Percentiles rank a stretch among this genome's conserved stretches.
Evolutionary conservation across 192 early-diverging fungal species (phyloP).

Genomic region (Coemansia sp.): DNA sequence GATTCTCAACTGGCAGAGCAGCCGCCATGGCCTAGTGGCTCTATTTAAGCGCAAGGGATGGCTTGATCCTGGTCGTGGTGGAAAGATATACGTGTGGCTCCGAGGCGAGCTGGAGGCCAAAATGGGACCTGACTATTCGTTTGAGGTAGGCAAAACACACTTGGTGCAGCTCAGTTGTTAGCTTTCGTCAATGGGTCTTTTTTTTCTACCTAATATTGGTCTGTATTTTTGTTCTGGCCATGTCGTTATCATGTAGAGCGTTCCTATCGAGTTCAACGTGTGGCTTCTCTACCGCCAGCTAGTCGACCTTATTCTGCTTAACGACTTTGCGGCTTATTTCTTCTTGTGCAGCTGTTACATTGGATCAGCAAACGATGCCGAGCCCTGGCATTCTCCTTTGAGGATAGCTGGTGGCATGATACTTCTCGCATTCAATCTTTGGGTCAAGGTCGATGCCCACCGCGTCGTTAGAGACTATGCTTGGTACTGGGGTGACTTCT

Average conservation of each 20-base stretch:
- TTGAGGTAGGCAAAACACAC: constrained; percentile 53
- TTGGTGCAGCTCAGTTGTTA: neutral
- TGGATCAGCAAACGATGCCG: constrained; percentile 62
- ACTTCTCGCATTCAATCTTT: constrained; percentile 87
- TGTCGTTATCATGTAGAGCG: constrained; percentile 27
- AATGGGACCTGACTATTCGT: constrained; percentile 79
- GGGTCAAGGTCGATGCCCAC: constrained; percentile 95
- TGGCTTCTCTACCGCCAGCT: constrained; percentile 95
- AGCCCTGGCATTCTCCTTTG: constrained; percentile 63
- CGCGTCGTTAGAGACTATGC: constrained; percentile 96
- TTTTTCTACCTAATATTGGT: neutral
- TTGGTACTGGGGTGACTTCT: constrained; percentile 99
- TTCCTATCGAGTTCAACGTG: constrained; percentile 92
- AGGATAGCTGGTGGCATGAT: constrained; percentile 77
- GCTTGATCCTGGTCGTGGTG: constrained; percentile 61
- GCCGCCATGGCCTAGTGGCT: constrained; percentile 67
- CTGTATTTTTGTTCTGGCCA: neutral
- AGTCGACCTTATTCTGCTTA: constrained; percentile 89
- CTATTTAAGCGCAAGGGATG: constrained; percentile 70
- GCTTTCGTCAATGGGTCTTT: neutral
- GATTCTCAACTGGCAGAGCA: constrained; percentile 79
- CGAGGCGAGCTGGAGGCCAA: constrained; percentile 70
- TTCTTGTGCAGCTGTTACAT: constrained; percentile 77
- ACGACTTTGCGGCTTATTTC: constrained; percentile 91
- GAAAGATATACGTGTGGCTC: constrained; percentile 61